Evolutionary conservation across 257 asterid species (phyloP).

Genomic region (Fraxinus anomala): DNA sequence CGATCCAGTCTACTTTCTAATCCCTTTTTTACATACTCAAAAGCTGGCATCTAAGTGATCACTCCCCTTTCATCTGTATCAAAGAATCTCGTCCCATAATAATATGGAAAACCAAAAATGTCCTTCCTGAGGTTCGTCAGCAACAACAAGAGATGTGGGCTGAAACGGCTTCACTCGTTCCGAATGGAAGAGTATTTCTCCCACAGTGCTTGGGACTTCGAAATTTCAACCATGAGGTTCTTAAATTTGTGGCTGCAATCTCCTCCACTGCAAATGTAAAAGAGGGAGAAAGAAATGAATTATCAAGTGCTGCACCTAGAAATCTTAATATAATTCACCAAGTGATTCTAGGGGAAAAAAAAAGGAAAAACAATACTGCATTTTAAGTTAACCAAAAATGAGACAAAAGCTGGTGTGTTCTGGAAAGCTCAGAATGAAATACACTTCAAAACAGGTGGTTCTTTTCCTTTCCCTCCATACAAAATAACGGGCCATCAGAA

Average conservation of each 20-base stretch:
- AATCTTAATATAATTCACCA: background rate
- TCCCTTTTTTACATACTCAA: background rate
- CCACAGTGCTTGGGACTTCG: conserved; percentile 60
- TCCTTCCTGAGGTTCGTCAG: conserved; percentile 11
- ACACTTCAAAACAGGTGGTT: background rate
- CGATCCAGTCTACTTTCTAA: conserved; percentile 6
- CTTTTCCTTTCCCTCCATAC: too few relatives aligned
- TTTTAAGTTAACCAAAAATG: background rate
- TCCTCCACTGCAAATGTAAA: conserved; percentile 71
- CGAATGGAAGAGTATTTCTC: conserved; percentile 86
- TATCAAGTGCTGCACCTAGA: background rate
- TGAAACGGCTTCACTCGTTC: conserved; percentile 57
- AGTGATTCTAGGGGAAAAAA: background rate
- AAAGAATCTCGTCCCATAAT: background rate
- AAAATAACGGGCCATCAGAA: too few relatives aligned
- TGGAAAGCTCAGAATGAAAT: background rate
- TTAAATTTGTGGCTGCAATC: conserved; percentile 95
- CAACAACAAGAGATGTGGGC: background rate
- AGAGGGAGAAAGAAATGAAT: background rate
- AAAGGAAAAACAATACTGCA: background rate
- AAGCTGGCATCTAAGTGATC: conserved; percentile 6
- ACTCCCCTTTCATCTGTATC: conserved; percentile 20
- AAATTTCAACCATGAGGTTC: conserved; percentile 81
- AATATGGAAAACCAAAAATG: background rate
- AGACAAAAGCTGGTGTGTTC: background rate